phyloP scores from a whole-genome alignment of 2,329 filamentous ascomycete genomes.

The Cercospora sp. region DNA sequence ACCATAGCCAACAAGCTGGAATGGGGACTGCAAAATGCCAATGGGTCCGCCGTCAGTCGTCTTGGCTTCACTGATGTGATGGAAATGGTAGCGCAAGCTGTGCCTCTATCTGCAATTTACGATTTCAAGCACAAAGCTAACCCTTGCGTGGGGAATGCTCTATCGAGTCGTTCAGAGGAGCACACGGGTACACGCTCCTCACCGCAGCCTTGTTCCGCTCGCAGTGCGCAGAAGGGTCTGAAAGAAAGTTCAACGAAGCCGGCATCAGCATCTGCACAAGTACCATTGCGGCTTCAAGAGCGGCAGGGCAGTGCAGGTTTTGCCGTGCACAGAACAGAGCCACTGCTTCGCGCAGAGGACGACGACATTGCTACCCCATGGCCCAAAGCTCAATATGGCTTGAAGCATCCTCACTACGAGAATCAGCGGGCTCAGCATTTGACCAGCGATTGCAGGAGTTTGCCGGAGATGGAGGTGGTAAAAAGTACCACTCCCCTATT shows the following conservation, averaged over 20 bases:
- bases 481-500: background rate
- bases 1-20: constrained; percentile 10
- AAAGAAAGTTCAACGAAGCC: background rate
- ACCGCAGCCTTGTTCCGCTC: background rate
- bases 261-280: background rate
- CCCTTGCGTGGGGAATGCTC: background rate
- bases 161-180: background rate
- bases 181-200: background rate
- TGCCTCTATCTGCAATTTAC: background rate
- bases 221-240: background rate
- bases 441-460: background rate
- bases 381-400: background rate
- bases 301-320: background rate
- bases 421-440: background rate
- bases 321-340: background rate
- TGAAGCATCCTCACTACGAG: background rate
- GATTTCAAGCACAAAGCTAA: background rate
- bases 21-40: constrained; percentile 7
- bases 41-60: constrained; percentile 5
- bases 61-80: constrained; percentile 11
- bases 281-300: background rate
- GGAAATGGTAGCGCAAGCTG: constrained; percentile 6
- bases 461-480: background rate
- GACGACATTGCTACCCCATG: background rate
- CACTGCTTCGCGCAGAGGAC: background rate